Conservation (phyloP, 2,329 filamentous ascomycete species). For the Scolecobasidium constrictum region DNA sequence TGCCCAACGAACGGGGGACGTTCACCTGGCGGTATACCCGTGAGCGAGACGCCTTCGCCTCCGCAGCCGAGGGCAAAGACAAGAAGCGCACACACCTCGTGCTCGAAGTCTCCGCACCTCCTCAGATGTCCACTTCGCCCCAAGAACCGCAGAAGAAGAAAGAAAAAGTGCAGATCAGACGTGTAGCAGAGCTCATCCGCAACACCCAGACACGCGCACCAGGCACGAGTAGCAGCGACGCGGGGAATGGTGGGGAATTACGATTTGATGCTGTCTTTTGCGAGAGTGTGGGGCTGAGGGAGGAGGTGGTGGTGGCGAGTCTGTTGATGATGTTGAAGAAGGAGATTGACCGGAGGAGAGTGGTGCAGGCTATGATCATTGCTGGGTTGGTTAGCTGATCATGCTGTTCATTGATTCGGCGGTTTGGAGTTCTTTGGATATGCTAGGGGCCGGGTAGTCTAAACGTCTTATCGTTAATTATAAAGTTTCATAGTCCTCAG, state of each 20-base stretch:
- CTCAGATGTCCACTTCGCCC: background rate
- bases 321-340: conserved; percentile 54
- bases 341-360: conserved; percentile 48
- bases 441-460: too few relatives aligned
- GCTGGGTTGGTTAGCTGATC: too few relatives aligned
- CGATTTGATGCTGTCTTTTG: conserved; percentile 32
- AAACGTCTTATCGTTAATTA: too few relatives aligned
- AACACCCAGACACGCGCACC: conserved; percentile 29
- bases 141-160: conserved; percentile 12
- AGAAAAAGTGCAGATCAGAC: conserved; percentile 14
- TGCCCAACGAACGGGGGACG: conserved; percentile 32
- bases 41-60: conserved; percentile 14
- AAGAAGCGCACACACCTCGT: conserved; percentile 18
- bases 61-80: conserved; percentile 25
- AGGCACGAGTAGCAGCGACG: conserved; percentile 24
- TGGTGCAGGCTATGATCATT: conserved; percentile 40
- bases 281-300: conserved; percentile 28
- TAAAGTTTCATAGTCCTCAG: too few relatives aligned
- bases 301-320: conserved; percentile 44
- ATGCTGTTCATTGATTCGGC: too few relatives aligned
- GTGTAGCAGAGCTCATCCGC: conserved; percentile 29
- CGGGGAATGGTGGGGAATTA: conserved; percentile 35
- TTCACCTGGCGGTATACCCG: conserved; percentile 46
- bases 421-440: too few relatives aligned
- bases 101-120: background rate